Evolutionary conservation across 805 yeast species (phyloP).

Genomic region (Myxozyma neotropica): DNA sequence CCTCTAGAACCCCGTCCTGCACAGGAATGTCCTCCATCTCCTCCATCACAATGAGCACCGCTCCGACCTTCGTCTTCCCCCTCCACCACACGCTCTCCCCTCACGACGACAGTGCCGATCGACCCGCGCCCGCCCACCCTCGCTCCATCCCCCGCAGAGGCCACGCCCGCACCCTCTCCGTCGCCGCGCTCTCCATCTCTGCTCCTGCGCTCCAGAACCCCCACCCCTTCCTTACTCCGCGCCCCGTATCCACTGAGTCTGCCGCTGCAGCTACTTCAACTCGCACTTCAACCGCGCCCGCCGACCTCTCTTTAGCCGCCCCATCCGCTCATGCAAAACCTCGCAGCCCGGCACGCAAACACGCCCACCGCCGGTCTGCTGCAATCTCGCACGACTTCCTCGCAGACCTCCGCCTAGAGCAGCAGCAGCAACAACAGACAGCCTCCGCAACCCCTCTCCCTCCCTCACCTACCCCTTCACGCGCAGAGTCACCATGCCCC

Average conservation of each 20-base stretch:
- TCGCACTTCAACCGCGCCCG: too few species aligned
- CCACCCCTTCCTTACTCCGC: background rate
- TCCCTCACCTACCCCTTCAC: conserved; percentile 14
- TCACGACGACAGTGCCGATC: background rate
- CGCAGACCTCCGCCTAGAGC: conserved; percentile 30
- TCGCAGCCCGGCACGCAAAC: conserved; percentile 41
- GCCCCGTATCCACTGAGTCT: background rate
- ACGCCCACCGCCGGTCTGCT: conserved; percentile 82
- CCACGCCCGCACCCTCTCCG: conserved; percentile 2
- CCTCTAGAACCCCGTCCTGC: too few species aligned
- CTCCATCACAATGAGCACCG: conserved; percentile 3
- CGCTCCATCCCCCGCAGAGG: conserved; percentile 2
- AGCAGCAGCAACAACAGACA: conserved; percentile 2
- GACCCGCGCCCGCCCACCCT: background rate
- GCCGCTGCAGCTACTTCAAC: background rate
- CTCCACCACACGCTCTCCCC: conserved; percentile 13
- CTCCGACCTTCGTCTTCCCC: conserved; percentile 22
- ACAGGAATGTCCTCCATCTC: background rate
- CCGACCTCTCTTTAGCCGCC: too few species aligned
- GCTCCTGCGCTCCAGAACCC: conserved; percentile 5
- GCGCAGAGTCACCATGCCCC: conserved; percentile 21
- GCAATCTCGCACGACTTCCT: conserved; percentile 89
- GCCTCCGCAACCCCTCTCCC: conserved; percentile 13
- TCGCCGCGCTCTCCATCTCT: conserved; percentile 7
- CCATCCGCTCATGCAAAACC: background rate